phyloP scores from a whole-genome alignment of 257 asterid genomes.

The Capsicum pubescens region DNA sequence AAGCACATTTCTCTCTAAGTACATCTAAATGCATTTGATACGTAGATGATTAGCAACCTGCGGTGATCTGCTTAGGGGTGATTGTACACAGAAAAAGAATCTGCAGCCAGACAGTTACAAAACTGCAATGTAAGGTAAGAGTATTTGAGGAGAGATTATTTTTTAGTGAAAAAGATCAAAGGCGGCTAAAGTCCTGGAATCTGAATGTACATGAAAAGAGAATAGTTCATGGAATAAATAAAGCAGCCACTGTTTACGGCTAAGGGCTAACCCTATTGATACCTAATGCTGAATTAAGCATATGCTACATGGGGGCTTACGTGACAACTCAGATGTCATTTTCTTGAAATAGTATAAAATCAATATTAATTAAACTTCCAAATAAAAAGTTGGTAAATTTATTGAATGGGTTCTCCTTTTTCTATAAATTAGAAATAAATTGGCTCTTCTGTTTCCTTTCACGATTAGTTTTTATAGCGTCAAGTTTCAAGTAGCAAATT shows the following conservation, averaged over 20 bases:
- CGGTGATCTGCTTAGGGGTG: background rate
- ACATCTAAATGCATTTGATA: background rate
- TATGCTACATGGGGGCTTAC: background rate
- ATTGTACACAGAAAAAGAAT: background rate
- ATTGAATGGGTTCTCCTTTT: background rate
- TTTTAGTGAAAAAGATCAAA: background rate
- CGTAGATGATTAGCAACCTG: conserved; percentile 2
- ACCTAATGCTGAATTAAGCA: background rate
- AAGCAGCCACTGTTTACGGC: background rate
- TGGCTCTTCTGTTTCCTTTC: conserved; percentile 3
- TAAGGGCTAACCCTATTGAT: background rate
- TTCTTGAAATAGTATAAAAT: background rate
- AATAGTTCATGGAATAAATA: background rate
- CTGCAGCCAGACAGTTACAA: background rate
- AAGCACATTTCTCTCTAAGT: background rate
- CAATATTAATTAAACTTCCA: background rate
- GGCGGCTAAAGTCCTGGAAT: background rate
- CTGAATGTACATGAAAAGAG: background rate
- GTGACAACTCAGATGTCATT: background rate
- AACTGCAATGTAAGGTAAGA: background rate
- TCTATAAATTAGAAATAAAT: background rate
- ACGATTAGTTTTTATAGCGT: conserved; percentile 7
- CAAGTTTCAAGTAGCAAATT: conserved; percentile 16
- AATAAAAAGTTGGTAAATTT: background rate
- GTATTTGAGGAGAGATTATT: background rate